Percentiles rank a stretch among this genome's conserved stretches.
Conservation (phyloP, 1,284 basidiomycete genomes). For the Sanghuangporus baumii region DNA sequence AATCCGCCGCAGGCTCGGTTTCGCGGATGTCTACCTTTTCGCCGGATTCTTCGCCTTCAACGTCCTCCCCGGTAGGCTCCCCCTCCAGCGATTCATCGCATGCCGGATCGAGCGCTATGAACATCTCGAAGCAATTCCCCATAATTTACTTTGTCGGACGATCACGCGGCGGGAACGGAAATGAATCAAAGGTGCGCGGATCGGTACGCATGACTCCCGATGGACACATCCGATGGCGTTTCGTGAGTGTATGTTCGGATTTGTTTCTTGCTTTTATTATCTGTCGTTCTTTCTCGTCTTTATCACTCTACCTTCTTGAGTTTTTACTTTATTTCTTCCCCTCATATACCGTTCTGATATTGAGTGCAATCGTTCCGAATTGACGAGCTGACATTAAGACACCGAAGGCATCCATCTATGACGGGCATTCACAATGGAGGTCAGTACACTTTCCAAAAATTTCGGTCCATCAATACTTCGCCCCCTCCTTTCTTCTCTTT, state of each 20-base stretch:
- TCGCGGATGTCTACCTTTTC: slow-evolving; percentile 19
- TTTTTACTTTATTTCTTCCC: background rate
- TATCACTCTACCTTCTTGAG: background rate
- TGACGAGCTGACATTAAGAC: slow-evolving; percentile 6
- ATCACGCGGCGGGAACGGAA: slow-evolving; percentile 39
- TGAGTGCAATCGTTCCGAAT: background rate
- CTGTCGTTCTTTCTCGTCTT: background rate
- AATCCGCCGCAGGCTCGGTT: slow-evolving; percentile 22
- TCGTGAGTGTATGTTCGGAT: slow-evolving; percentile 40
- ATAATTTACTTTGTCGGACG: slow-evolving; percentile 50
- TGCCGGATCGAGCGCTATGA: background rate
- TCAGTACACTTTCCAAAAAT: slow-evolving; percentile 20
- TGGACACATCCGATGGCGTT: slow-evolving; percentile 54
- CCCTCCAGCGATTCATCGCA: background rate
- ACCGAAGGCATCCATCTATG: slow-evolving; percentile 44
- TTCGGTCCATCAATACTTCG: no score
- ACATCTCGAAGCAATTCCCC: slow-evolving; percentile 25
- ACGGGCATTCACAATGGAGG: slow-evolving; percentile 52
- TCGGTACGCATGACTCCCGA: slow-evolving; percentile 49
- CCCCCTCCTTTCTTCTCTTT: background rate
- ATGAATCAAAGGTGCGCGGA: slow-evolving; percentile 46
- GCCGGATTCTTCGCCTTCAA: slow-evolving; percentile 6
- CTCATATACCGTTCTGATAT: background rate
- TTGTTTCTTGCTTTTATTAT: background rate
- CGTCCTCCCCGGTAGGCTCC: background rate